Conservation (phyloP, 2,329 filamentous ascomycete genomes). For the Neonectria sp. region DNA sequence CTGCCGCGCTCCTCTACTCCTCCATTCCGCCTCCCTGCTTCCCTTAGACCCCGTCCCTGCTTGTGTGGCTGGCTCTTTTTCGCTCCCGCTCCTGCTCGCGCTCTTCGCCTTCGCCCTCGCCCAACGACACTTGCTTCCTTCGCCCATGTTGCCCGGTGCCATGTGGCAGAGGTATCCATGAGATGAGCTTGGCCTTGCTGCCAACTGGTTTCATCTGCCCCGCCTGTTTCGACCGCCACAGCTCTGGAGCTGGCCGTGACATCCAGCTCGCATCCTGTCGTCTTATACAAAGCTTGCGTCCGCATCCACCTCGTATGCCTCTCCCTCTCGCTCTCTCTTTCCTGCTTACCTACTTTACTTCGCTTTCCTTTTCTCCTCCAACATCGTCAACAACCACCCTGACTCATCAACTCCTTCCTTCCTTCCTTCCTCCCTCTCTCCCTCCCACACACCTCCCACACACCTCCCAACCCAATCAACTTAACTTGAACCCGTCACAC, state of each 20-base stretch:
- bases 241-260: constrained; percentile 63
- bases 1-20: no score
- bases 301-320: constrained; percentile 44
- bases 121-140: constrained; percentile 25
- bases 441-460: neutral
- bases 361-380: constrained; percentile 20
- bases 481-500: neutral
- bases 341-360: constrained; percentile 28
- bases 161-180: constrained; percentile 52
- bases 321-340: constrained; percentile 33
- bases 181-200: constrained; percentile 62
- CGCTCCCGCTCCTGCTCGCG: constrained; percentile 11
- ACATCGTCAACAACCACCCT: constrained; percentile 1
- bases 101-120: constrained; percentile 54
- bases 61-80: constrained; percentile 8
- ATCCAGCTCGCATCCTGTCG: constrained; percentile 57
- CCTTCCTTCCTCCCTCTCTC: constrained; percentile 8
- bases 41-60: constrained; percentile 4
- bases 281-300: constrained; percentile 46
- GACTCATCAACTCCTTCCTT: neutral
- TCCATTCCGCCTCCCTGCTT: neutral
- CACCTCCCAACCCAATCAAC: constrained; percentile 11
- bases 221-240: constrained; percentile 56
- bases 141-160: constrained; percentile 44
- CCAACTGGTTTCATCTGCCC: constrained; percentile 60